Base-by-base conservation (phyloP, 2,329 filamentous ascomycete species). In the Didymosphaeria variabile region DNA sequence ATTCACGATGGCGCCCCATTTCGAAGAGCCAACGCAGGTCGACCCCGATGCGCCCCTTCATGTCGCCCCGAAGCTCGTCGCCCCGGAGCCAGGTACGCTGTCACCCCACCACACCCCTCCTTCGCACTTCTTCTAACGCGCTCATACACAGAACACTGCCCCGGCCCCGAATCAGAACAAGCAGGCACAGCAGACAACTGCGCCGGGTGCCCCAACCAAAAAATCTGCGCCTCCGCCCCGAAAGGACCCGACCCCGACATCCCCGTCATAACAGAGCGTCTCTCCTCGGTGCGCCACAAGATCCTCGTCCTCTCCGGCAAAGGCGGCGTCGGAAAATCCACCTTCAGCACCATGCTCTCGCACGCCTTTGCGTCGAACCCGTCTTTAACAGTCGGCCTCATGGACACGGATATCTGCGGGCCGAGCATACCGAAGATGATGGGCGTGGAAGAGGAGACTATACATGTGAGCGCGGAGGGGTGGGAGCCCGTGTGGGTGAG, bases 391-490 rank as follows among this genome's bases (percentile, higher is more conserved):
- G 92, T 99, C 31, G 95, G 94, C 21, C 90, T 99, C 70, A 97
- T 98, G 93, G 95, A 99, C 79, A 96, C 95, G 7, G 95, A 99
- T 79, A 97, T 99, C 64, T 97, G 93, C 80, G 95, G 95, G 0
- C 95, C 95, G 0, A 93, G 89, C 66, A 97, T 99, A 72, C 95
- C 95, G 21, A 97, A 97, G 82, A 98, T 99, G 94, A 94, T 99
- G 90, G 95, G 95, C 36, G 94, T 97, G 0, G 94, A 97, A 79
- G 83, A 88, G 29, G 94, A 99, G 81, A 97, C 91, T 1, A 95
- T 99, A 55, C 95, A 99, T 77, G 88, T 97, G 56, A 95, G 90
- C 74, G 90, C 88, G 56, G 88, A 90, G 0, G 95, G 95, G 2
- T 97, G 94, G 95, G 93, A 91, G 74, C 95, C 95, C 0, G 94